Evolutionary conservation across 768 basidiomycete genomes (phyloP).

Genomic region (Amanita muscaria): DNA sequence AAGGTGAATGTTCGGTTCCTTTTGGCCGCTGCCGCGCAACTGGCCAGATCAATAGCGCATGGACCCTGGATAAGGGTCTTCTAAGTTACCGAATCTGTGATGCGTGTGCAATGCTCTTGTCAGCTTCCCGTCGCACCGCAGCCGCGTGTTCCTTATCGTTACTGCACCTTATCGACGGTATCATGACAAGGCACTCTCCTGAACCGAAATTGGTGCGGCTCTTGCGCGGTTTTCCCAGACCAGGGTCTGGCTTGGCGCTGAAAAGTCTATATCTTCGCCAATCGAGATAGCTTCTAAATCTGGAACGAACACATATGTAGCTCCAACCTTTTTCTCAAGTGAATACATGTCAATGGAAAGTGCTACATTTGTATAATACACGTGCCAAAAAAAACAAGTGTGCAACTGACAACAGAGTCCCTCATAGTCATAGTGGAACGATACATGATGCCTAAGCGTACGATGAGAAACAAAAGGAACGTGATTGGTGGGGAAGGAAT

Average conservation of each 20-base stretch:
- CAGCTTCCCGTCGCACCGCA: conserved; percentile 1
- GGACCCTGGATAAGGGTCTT: not conserved
- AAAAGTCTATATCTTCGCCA: no score
- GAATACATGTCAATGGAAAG: not conserved
- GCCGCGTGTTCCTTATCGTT: conserved; percentile 3
- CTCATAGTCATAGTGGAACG: no score
- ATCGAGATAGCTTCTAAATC: no score
- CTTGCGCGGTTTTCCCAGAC: not conserved
- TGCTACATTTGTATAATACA: conserved; percentile 1
- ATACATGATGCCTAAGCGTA: no score
- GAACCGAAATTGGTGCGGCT: not conserved
- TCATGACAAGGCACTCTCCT: no score
- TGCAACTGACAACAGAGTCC: conserved; percentile 8
- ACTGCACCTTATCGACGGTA: not conserved
- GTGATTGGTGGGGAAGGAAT: not conserved
- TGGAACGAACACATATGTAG: no score
- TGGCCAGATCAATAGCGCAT: not conserved
- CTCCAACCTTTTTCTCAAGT: no score
- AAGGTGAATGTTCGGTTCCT: conserved; percentile 5
- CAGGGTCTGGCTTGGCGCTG: not conserved
- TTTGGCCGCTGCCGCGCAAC: conserved; percentile 8
- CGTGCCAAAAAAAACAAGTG: conserved; percentile 6
- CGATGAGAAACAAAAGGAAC: not conserved
- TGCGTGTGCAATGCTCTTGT: not conserved
- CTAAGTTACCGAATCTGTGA: not conserved